phyloP scores from a whole-genome alignment of 139 green algal genomes.

The Chlamydomonas incerta region DNA sequence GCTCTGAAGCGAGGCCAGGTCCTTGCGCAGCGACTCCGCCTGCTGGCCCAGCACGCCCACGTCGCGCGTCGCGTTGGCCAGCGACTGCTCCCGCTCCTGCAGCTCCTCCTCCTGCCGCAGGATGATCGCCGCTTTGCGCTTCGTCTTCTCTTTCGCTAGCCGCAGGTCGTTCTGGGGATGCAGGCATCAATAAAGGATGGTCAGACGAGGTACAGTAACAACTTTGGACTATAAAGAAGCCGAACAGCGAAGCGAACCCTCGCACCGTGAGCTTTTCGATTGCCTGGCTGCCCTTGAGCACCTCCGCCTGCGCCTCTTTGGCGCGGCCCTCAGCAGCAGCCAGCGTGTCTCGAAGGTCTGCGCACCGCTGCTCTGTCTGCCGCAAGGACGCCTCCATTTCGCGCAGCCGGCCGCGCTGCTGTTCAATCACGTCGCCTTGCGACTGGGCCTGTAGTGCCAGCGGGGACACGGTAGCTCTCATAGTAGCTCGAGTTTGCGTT shows the following conservation, averaged over 20 bases:
- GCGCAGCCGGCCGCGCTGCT: slow-evolving; percentile 69
- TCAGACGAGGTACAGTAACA: too few species aligned
- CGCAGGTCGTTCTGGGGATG: slow-evolving; percentile 77
- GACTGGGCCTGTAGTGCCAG: slow-evolving; percentile 46
- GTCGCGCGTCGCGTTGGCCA: slow-evolving; percentile 43
- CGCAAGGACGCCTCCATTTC: slow-evolving; percentile 71
- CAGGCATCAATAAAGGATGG: too few species aligned
- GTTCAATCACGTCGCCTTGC: slow-evolving; percentile 65
- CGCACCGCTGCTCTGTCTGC: slow-evolving; percentile 70
- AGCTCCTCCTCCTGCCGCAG: slow-evolving; percentile 88
- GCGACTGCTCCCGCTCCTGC: slow-evolving; percentile 57
- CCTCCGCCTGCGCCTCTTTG: slow-evolving; percentile 73
- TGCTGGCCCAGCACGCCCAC: slow-evolving; percentile 17
- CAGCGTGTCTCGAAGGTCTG: slow-evolving; percentile 71
- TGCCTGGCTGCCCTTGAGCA: slow-evolving; percentile 81
- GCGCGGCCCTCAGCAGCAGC: slow-evolving; percentile 59
- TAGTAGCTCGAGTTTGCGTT: too few species aligned
- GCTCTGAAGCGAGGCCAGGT: slow-evolving; percentile 13
- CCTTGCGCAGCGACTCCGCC: background rate
- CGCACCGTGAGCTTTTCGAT: slow-evolving; percentile 85
- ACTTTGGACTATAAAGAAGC: too few species aligned
- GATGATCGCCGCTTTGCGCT: slow-evolving; percentile 82
- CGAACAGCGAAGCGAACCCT: too few species aligned
- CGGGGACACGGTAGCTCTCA: too few species aligned
- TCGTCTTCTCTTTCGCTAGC: slow-evolving; percentile 76